A percentile compares a stretch with the other conserved stretches of the same genome.
Evolutionary conservation across 2,329 filamentous ascomycete genomes (phyloP).

Genomic region (Zasmidium angulare): DNA sequence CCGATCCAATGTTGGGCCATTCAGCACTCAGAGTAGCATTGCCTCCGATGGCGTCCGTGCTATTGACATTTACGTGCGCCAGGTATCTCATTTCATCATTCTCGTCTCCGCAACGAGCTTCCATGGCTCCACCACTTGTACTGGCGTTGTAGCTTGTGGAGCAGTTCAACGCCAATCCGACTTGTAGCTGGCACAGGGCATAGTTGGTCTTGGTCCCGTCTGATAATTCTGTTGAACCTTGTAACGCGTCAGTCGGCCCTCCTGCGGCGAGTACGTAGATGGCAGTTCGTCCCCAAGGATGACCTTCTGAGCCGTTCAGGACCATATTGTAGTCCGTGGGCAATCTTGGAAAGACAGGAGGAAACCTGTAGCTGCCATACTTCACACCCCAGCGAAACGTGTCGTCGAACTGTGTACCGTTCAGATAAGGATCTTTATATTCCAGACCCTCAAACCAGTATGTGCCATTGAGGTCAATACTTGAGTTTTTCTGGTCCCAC

Average conservation of each 20-base stretch:
- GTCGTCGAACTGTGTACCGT: constrained; percentile 56
- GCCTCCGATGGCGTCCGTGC: constrained; percentile 55
- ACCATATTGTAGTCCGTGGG: constrained; percentile 68
- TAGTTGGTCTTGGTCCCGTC: constrained; percentile 46
- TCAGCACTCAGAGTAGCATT: constrained; percentile 41
- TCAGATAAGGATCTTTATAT: constrained; percentile 8
- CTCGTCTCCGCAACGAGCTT: constrained; percentile 60
- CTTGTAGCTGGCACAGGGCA: constrained; percentile 67
- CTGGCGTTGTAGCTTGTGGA: constrained; percentile 57
- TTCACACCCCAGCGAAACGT: constrained; percentile 65
- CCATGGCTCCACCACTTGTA: constrained; percentile 57
- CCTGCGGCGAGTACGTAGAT: constrained; percentile 66
- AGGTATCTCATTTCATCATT: constrained; percentile 58
- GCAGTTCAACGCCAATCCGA: constrained; percentile 64
- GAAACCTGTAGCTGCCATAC: constrained; percentile 43
- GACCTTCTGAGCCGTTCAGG: constrained; percentile 49
- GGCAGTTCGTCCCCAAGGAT: constrained; percentile 46
- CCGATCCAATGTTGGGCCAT: constrained; percentile 45
- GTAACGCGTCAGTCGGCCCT: constrained; percentile 12
- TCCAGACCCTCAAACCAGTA: constrained; percentile 2
- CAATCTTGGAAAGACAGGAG: constrained; percentile 45
- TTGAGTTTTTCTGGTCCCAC: constrained; percentile 51
- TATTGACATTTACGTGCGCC: constrained; percentile 36
- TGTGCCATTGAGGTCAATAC: neutral
- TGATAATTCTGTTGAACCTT: neutral